These are phyloP conservation scores for Yamadazyma membranifaciens DNA, from an alignment of 1,139 yeast species.

Conservation along the genomic window DNA sequence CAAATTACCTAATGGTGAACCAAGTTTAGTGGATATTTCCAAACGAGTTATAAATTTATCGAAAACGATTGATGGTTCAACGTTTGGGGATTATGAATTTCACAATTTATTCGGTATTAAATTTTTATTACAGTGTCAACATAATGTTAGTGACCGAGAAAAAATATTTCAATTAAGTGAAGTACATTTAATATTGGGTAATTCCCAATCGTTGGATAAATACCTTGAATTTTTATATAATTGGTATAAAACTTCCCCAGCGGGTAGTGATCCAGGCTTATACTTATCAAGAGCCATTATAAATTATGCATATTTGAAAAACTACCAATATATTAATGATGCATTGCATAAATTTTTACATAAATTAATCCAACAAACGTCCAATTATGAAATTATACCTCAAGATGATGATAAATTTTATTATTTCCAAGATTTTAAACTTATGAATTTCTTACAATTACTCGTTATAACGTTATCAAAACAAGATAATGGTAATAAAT, in stretches of 20 bases:
- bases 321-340: conserved; percentile 56
- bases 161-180: conserved; percentile 45
- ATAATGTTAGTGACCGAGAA: conserved; percentile 22
- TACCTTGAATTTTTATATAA: conserved; percentile 55
- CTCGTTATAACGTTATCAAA: conserved; percentile 62
- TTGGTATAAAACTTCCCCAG: conserved; percentile 47
- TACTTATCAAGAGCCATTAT: conserved; percentile 63
- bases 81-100: conserved; percentile 72
- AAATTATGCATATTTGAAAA: conserved; percentile 65
- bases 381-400: conserved; percentile 13
- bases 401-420: conserved; percentile 18
- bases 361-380: conserved; percentile 19
- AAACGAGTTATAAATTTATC: conserved; percentile 70
- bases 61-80: conserved; percentile 35
- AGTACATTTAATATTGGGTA: conserved; percentile 67
- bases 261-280: conserved; percentile 41
- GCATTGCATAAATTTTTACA: conserved; percentile 40
- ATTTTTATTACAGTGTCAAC: conserved; percentile 33
- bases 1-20: conserved; percentile 61
- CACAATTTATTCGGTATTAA: conserved; percentile 75
- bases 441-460: conserved; percentile 70
- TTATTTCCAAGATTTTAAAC: conserved; percentile 25
- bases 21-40: conserved; percentile 63
- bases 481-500: conserved; percentile 50
- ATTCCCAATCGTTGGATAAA: conserved; percentile 52